Evolutionary conservation across 129 eudicot genomes (phyloP).

Genomic region (Lactuca sativa): DNA sequence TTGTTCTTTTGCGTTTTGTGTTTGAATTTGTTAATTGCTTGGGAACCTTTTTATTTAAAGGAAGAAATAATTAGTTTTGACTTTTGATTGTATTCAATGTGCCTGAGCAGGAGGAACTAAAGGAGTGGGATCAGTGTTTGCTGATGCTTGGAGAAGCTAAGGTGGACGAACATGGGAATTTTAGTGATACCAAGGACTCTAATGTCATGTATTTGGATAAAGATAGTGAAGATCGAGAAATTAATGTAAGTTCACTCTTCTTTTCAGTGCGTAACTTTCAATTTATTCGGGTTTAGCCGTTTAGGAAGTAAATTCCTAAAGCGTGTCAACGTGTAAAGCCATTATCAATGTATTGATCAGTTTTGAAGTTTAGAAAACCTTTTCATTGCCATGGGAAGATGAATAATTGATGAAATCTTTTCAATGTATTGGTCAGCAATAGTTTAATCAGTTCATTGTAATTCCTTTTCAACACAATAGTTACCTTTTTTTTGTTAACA

Average conservation of each 20-base stretch:
- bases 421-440: background rate
- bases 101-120: conserved; percentile 69
- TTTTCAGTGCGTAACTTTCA: background rate
- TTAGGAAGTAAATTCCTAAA: conserved; percentile 13
- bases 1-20: background rate
- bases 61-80: background rate
- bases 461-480: conserved; percentile 6
- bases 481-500: background rate
- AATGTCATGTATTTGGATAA: conserved; percentile 79
- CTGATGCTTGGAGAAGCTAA: conserved; percentile 94
- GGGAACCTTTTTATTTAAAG: background rate
- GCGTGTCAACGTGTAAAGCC: background rate
- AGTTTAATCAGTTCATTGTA: background rate
- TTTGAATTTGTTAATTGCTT: background rate
- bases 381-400: conserved; percentile 7
- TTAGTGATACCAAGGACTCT: conserved; percentile 69
- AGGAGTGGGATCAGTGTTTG: conserved; percentile 99
- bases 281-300: conserved; percentile 10
- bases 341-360: background rate
- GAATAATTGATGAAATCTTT: conserved; percentile 5
- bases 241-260: conserved; percentile 52
- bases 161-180: conserved; percentile 89
- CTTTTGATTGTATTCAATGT: background rate
- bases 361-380: background rate
- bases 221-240: conserved; percentile 96